Conservation (phyloP, 225 moss, liverwort and hornwort species). For the Asterella californica region DNA sequence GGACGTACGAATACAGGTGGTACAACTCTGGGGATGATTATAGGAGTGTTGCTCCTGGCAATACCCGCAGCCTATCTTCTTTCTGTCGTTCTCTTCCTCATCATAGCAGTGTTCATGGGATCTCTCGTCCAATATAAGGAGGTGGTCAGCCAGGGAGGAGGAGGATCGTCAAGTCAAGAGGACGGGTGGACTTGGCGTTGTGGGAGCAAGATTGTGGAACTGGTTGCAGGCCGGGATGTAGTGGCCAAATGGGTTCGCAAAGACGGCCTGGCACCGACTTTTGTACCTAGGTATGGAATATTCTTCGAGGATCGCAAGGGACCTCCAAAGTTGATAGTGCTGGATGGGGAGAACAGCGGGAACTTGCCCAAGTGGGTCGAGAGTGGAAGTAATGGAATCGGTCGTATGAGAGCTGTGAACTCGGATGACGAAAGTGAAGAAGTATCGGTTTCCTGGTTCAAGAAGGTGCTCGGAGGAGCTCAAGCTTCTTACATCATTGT, state of each 20-base stretch:
- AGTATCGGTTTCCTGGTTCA: constrained; percentile 38
- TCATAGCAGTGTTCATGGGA: constrained; percentile 55
- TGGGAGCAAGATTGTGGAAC: constrained; percentile 34
- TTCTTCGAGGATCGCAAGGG: constrained; percentile 93
- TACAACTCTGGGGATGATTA: constrained; percentile 64
- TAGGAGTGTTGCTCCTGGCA: constrained; percentile 62
- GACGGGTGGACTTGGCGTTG: constrained; percentile 32
- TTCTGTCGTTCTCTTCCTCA: constrained; percentile 56
- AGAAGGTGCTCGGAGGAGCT: constrained; percentile 48
- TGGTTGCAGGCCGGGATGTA: constrained; percentile 57
- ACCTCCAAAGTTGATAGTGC: constrained; percentile 60
- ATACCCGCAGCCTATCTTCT: constrained; percentile 60
- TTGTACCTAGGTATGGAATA: constrained; percentile 74
- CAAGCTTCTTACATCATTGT: constrained; percentile 63
- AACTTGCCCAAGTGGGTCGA: constrained; percentile 46
- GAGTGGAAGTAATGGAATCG: constrained; percentile 53
- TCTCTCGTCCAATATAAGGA: constrained; percentile 72
- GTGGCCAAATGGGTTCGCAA: constrained; percentile 67
- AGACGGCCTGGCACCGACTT: constrained; percentile 46
- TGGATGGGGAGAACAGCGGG: constrained; percentile 45
- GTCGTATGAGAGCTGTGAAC: constrained; percentile 43
- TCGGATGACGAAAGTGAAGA: constrained; percentile 66
- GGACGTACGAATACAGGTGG: constrained; percentile 45
- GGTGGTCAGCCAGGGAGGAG: constrained; percentile 36
- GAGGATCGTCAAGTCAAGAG: constrained; percentile 2